Percentiles rank a stretch among this genome's conserved stretches.
Evolutionary conservation across 805 yeast species (phyloP).

Genomic region (Nakazawaea sp.): DNA sequence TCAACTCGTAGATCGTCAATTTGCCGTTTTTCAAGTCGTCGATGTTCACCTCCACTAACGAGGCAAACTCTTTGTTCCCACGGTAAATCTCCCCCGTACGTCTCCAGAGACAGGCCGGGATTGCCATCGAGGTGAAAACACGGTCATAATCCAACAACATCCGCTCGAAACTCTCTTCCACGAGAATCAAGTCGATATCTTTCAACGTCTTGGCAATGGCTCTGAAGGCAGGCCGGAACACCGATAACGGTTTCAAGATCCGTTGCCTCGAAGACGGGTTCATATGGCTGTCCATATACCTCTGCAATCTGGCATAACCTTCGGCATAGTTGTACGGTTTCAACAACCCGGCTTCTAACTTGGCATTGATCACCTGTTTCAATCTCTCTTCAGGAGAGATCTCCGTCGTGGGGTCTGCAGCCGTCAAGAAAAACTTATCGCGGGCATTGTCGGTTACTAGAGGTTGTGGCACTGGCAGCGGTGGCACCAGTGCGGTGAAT

Average conservation of each 20-base stretch:
- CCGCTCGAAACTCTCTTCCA: slow-evolving; percentile 90
- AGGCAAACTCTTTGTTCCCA: slow-evolving; percentile 95
- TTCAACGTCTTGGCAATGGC: slow-evolving; percentile 87
- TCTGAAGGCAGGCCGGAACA: slow-evolving; percentile 87
- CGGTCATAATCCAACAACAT: slow-evolving; percentile 91
- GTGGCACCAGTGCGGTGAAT: not conserved
- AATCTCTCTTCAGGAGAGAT: slow-evolving; percentile 90
- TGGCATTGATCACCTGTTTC: slow-evolving; percentile 90
- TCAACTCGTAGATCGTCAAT: slow-evolving; percentile 83
- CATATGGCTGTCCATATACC: slow-evolving; percentile 92
- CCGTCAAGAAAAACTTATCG: slow-evolving; percentile 90
- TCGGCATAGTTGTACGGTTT: slow-evolving; percentile 92
- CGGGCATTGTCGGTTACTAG: slow-evolving; percentile 68
- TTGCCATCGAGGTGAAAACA: slow-evolving; percentile 95
- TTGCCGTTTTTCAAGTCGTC: slow-evolving; percentile 92
- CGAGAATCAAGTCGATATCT: slow-evolving; percentile 85
- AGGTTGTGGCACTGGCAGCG: slow-evolving; percentile 13
- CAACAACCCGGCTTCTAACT: slow-evolving; percentile 84
- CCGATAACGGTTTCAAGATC: slow-evolving; percentile 75
- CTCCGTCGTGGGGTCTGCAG: slow-evolving; percentile 95
- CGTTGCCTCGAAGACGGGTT: slow-evolving; percentile 75
- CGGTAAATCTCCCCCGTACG: slow-evolving; percentile 94
- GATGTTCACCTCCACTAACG: slow-evolving; percentile 79
- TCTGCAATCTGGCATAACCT: slow-evolving; percentile 85
- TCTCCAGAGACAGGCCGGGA: slow-evolving; percentile 96